Base-by-base conservation (phyloP, 352 stramenopile species). In the Phytophthora hybrid region DNA sequence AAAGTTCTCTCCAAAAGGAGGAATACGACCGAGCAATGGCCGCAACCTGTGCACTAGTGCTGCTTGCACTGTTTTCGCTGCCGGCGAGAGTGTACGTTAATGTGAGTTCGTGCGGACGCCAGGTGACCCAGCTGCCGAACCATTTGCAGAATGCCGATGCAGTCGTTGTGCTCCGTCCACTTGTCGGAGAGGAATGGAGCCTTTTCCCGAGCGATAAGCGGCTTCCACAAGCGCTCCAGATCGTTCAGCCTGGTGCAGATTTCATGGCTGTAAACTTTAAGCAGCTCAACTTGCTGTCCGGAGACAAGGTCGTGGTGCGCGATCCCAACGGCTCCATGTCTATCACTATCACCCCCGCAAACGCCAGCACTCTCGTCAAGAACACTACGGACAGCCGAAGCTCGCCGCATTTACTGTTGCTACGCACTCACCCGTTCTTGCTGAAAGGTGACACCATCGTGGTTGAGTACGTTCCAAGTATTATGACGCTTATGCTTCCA, bases 391-490 rank as follows among this genome's bases (percentile, higher is more conserved):
- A 2, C 29, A 55, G 52, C 23, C 63, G 63, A 16, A 73, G 63
- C 23, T 75, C 52, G 11, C 74, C 75, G 3, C 62, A 61, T 57
- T 74, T 52, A 21, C 31, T 79, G 5, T 14, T 77, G 18, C 57
- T 89, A 14, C 81, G 76, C 56, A 78, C 78, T 37, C 80, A 89
- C 44, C 80, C 82, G 19, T 79, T 90, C 55, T 65, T 91, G 53
- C 59, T 85, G 19, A 18, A 66, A 55, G 83, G 85, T 13, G 62
- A 79, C 44, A 61, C 53, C 1, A 63, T 89, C 16, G 76, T 77
- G 18, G 46, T 92, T 51, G 74, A 88, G 69, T 91, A 92, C 63
- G 80, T 79, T 21, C 83, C 83, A 4, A 87, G 81, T 71, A 66
- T 89, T 46, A 58, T 60, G 52, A 89, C 84, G 26, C 54, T 89